phyloP scores from a whole-genome alignment of 495 filamentous ascomycete genomes.

The Cudoniella acicularis region DNA sequence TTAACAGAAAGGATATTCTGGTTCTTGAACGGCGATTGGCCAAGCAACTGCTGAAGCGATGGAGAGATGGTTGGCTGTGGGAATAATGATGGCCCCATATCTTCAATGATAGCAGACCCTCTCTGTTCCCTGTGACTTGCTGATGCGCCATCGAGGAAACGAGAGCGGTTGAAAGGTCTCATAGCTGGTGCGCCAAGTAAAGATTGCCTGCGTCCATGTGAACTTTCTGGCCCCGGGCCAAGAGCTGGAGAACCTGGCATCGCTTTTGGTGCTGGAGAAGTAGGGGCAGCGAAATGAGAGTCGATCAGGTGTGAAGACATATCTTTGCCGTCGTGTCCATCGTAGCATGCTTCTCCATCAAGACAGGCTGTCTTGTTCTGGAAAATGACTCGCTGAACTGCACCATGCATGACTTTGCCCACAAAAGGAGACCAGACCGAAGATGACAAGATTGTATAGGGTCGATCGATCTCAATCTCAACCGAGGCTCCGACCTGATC shows the following conservation, averaged over 20 bases:
- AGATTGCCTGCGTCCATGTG: constrained; percentile 16
- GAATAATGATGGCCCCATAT: constrained; percentile 43
- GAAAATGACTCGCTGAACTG: constrained; percentile 77
- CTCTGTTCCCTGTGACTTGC: constrained; percentile 14
- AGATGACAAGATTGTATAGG: constrained; percentile 52
- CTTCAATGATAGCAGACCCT: constrained; percentile 34
- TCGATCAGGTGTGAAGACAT: constrained; percentile 68
- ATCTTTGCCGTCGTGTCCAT: constrained; percentile 61
- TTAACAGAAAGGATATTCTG: constrained; percentile 85
- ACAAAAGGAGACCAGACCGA: constrained; percentile 71
- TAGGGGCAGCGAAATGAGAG: constrained; percentile 47
- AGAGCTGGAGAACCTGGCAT: constrained; percentile 33
- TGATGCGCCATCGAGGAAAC: constrained; percentile 21
- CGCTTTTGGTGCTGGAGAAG: constrained; percentile 53
- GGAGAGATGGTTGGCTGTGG: constrained; percentile 44
- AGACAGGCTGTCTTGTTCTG: constrained; percentile 72
- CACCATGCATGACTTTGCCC: constrained; percentile 66
- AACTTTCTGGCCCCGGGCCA: constrained; percentile 31
- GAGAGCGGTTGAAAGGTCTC: constrained; percentile 25
- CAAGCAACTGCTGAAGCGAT: constrained; percentile 65
- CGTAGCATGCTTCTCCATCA: constrained; percentile 59
- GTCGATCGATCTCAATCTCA: constrained; percentile 71
- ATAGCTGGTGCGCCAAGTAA: constrained; percentile 22
- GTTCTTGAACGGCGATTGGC: constrained; percentile 77
- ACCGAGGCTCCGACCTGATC: constrained; percentile 72